Conservation (phyloP, 2,329 filamentous ascomycete genomes). For the Hymenoscyphus infarciens region DNA sequence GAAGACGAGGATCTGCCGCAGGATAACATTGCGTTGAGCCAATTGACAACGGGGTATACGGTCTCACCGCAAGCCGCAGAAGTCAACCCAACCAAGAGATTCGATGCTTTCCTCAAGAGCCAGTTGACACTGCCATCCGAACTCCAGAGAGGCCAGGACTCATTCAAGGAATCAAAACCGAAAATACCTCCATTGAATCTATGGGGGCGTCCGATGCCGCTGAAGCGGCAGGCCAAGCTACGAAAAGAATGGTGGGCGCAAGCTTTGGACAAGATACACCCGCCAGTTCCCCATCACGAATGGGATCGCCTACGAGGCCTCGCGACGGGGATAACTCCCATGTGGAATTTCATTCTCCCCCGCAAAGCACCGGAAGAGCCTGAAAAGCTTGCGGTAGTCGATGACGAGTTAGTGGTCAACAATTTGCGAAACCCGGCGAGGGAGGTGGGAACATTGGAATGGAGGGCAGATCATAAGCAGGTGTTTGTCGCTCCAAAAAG, state of each 20-base stretch:
- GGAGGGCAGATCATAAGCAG: slow-evolving; percentile 9
- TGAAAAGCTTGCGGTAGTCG: neutral
- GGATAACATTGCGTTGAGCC: slow-evolving; percentile 37
- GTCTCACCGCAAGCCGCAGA: neutral
- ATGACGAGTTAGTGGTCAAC: neutral
- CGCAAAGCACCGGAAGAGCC: slow-evolving; percentile 20
- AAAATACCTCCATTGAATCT: slow-evolving; percentile 43
- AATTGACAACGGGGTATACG: neutral
- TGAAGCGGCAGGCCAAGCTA: slow-evolving; percentile 42
- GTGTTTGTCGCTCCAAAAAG: neutral
- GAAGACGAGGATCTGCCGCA: slow-evolving; percentile 36
- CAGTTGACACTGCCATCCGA: slow-evolving; percentile 20
- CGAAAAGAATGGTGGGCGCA: slow-evolving; percentile 47
- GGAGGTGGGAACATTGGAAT: slow-evolving; percentile 7
- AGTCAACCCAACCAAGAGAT: slow-evolving; percentile 16
- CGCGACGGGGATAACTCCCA: slow-evolving; percentile 35
- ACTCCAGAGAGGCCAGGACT: neutral
- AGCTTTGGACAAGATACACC: slow-evolving; percentile 45
- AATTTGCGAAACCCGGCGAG: slow-evolving; percentile 8
- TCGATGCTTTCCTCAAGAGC: slow-evolving; percentile 27
- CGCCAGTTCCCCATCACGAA: slow-evolving; percentile 51
- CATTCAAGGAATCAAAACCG: slow-evolving; percentile 28
- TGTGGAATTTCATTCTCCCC: slow-evolving; percentile 17
- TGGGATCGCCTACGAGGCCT: slow-evolving; percentile 54
- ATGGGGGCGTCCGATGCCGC: slow-evolving; percentile 47